Evolutionary conservation across 192 early-diverging fungal genomes (phyloP), one percentile per base, ranked within the genome.

Genomic region (Coemansia sp.): DNA sequence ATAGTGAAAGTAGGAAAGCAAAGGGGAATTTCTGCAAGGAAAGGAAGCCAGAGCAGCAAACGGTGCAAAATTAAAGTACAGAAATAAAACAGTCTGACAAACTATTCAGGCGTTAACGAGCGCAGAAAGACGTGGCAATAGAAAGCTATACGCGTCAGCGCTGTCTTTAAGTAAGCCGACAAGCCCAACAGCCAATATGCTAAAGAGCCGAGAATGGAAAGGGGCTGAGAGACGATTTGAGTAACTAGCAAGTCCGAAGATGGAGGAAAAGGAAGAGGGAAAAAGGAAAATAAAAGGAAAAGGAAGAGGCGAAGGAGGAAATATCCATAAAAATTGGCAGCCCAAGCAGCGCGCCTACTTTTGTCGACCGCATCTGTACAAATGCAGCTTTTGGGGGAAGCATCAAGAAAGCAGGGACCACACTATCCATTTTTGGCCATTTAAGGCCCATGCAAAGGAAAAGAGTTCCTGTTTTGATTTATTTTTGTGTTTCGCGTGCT

Each of bases 371-470:
- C 38, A 40, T 45, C 4, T 13, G 5, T 48, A 48, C 46, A 19
- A 48, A 20, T 25, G 22, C 20, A 25, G 49, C 25, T 57, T 34
- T 34, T 7, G 29, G 55, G 33, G 29, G 55, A 36, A 9, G 34
- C 15, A 36, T 20, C 6, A 56, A 22, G 35, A 57, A 57, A 25
- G 55, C 34, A 57, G 23, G 55, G 55, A 36, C 55, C 15, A 25
- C 34, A 20, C 55, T 19, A 33, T 57, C 29, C 34, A 19, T 57
- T 14, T 57, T 57, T 57, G 55, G 55, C 14, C 55, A 57, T 57
- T 40, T 29, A 29, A 1, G 29, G 29, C 29, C 29, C 29, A 29
- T 29, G 53, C 53, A 54, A 57, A 57, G 23, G 33, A 13, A 53
- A 13, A 19, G 23, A 14, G 15, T 22, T 25, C 23, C 22, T 48